Percentiles rank a stretch among this genome's conserved stretches.
Evolutionary conservation across 306 rosid genomes (phyloP).

Genomic region (Parietaria judaica): DNA sequence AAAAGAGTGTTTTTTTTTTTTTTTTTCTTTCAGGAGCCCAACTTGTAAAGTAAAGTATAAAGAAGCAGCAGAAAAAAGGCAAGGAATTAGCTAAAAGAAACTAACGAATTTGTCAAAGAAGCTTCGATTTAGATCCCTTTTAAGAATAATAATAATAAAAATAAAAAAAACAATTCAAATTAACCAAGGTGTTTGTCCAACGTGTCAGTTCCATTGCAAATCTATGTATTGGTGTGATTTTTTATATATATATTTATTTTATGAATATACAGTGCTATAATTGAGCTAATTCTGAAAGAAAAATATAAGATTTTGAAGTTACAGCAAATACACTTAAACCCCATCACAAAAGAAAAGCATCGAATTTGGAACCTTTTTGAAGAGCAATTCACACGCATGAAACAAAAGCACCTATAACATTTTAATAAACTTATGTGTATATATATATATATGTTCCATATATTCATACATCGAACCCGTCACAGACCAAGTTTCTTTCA

Average conservation of each 20-base stretch:
- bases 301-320: not conserved
- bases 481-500: conserved; percentile 10
- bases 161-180: not conserved
- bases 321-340: conserved; percentile 21
- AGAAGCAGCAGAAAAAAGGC: conserved; percentile 42
- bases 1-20: too few relatives aligned
- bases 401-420: conserved; percentile 1
- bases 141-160: conserved; percentile 18
- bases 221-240: too few relatives aligned
- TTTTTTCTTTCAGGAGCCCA: conserved; percentile 33
- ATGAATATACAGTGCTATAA: too few relatives aligned
- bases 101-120: conserved; percentile 31
- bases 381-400: conserved; percentile 23
- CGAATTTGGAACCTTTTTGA: conserved; percentile 23
- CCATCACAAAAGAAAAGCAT: conserved; percentile 38
- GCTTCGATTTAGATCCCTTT: conserved; percentile 39
- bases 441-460: conserved; percentile 3
- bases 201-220: too few relatives aligned
- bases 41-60: conserved; percentile 56
- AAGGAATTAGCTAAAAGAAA: conserved; percentile 36
- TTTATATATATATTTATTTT: too few relatives aligned
- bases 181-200: too few relatives aligned
- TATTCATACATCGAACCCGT: conserved; percentile 12
- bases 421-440: conserved; percentile 8
- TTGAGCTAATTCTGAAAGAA: too few relatives aligned